Conservation (phyloP, 768 basidiomycete genomes). For the Termitomyces sp. region DNA sequence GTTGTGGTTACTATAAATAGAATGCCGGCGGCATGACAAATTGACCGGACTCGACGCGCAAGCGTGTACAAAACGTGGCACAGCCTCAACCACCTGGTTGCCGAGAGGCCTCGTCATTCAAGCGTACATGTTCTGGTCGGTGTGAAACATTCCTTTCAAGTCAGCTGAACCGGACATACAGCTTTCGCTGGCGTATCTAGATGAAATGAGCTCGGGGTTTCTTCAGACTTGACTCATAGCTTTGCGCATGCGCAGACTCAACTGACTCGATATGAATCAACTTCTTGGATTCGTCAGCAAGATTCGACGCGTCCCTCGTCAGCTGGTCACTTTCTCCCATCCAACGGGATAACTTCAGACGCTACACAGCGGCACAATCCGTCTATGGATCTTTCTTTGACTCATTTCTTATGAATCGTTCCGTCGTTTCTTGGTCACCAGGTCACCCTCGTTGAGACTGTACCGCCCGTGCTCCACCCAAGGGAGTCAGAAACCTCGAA, state of each 20-base stretch:
- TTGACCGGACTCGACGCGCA: slow-evolving; percentile 4
- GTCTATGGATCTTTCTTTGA: neutral
- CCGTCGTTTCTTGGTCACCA: slow-evolving; percentile 2
- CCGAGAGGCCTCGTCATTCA: neutral
- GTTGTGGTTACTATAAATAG: neutral
- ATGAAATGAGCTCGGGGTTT: neutral
- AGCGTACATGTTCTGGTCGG: neutral
- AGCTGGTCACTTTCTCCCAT: neutral
- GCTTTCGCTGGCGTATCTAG: neutral
- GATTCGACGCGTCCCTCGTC: neutral
- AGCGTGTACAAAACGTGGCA: slow-evolving; percentile 13
- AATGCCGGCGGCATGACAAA: slow-evolving; percentile 7
- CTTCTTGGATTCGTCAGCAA: neutral
- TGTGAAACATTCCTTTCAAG: neutral
- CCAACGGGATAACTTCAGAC: neutral
- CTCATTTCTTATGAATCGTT: neutral
- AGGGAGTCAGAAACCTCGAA: neutral
- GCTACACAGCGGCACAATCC: slow-evolving; percentile 2
- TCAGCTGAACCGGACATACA: neutral
- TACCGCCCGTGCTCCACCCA: neutral
- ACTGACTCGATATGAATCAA: slow-evolving; percentile 3
- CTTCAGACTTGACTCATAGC: neutral
- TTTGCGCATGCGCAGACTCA: neutral
- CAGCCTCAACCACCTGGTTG: slow-evolving; percentile 1
- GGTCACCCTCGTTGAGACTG: neutral